Percentiles rank a stretch among this genome's conserved stretches.
Conservation (phyloP, 495 filamentous ascomycete species). For the Penicillium robsamsonii region DNA sequence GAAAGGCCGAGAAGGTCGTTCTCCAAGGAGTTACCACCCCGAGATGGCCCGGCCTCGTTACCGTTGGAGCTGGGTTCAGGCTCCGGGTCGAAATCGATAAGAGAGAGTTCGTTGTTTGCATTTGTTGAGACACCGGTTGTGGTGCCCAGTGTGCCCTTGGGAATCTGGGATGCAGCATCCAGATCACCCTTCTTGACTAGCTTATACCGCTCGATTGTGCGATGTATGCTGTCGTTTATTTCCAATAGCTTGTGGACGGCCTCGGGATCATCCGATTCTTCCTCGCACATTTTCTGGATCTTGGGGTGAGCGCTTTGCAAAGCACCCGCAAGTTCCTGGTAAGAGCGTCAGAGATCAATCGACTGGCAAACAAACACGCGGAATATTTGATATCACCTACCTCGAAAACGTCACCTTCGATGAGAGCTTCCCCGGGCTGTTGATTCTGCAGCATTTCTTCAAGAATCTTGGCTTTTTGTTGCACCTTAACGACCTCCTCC, state of each 20-base stretch:
- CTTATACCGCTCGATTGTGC: conserved; percentile 92
- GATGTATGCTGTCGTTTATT: conserved; percentile 98
- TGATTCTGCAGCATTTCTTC: conserved; percentile 90
- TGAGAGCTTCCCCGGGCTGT: conserved; percentile 75
- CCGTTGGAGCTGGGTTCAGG: conserved; percentile 52
- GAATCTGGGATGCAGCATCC: conserved; percentile 80
- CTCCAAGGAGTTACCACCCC: conserved; percentile 46
- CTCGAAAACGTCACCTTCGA: conserved; percentile 92
- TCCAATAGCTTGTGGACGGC: conserved; percentile 93
- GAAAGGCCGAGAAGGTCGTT: conserved; percentile 71
- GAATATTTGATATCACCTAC: conserved; percentile 33
- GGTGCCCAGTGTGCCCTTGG: conserved; percentile 74
- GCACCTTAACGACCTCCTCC: conserved; percentile 89
- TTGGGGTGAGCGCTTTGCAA: conserved; percentile 94
- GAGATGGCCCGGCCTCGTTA: conserved; percentile 43
- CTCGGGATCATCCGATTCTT: conserved; percentile 94
- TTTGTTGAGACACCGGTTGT: conserved; percentile 70
- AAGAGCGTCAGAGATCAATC: conserved; percentile 9
- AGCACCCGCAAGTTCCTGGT: conserved; percentile 80
- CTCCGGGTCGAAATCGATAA: conserved; percentile 85
- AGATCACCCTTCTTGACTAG: conserved; percentile 91
- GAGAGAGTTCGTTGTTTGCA: conserved; percentile 78
- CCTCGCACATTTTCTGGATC: conserved; percentile 99
- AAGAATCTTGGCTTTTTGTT: conserved; percentile 83
- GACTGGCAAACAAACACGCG: not conserved